These are phyloP conservation scores for Golubevia sp. DNA, from an alignment of 1,284 basidiomycete genomes.

Conservation along the genomic window DNA sequence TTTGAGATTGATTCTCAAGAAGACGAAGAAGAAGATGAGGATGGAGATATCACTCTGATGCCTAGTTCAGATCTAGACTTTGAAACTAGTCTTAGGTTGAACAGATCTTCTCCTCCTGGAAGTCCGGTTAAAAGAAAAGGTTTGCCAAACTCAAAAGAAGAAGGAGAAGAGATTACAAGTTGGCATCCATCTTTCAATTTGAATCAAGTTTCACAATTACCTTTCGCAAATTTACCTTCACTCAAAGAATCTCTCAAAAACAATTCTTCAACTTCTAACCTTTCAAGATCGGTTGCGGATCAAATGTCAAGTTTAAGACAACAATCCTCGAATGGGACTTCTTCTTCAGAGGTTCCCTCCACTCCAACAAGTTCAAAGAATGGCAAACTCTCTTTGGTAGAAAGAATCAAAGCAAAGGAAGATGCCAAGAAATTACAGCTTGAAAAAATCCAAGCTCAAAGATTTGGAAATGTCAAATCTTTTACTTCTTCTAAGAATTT, in stretches of 20 bases:
- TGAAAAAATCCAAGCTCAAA: conserved; percentile 2
- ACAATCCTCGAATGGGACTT: not conserved
- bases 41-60: not conserved
- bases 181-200: conserved; percentile 30
- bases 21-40: not conserved
- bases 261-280: not conserved
- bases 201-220: conserved; percentile 17
- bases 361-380: conserved; percentile 3
- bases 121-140: not conserved
- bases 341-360: not conserved
- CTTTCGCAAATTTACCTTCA: conserved; percentile 18
- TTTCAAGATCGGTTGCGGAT: no score
- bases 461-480: conserved; percentile 4
- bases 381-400: conserved; percentile 15
- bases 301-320: conserved; percentile 10
- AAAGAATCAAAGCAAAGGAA: conserved; percentile 39
- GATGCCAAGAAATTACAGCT: conserved; percentile 20
- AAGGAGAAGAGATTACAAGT: not conserved
- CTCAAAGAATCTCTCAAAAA: conserved; percentile 6
- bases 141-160: not conserved
- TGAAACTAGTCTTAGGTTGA: not conserved
- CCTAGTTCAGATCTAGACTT: not conserved
- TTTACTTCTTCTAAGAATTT: conserved; percentile 4
- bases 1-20: conserved; percentile 10
- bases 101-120: not conserved